Percentiles rank a stretch among this genome's conserved stretches.
phyloP scores from a whole-genome alignment of 2,329 filamentous ascomycete genomes.

The Cladophialophora psammophila region DNA sequence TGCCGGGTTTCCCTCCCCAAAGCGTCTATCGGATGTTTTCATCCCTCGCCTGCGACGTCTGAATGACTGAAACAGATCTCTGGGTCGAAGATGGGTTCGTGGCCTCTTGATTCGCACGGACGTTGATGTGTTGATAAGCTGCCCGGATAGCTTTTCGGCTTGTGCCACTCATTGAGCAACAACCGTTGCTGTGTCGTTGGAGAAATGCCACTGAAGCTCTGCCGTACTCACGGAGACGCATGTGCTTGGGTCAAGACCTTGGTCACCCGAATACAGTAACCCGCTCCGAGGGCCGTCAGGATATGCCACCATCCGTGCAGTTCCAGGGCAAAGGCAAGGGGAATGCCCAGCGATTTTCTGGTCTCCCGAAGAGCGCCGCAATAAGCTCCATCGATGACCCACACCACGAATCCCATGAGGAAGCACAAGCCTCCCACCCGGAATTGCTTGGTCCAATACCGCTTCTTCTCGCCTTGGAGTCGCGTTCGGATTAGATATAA shows the following conservation, averaged over 20 bases:
- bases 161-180: neutral
- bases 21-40: conserved; percentile 2
- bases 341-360: conserved; percentile 40
- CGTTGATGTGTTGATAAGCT: conserved; percentile 5
- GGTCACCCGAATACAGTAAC: conserved; percentile 37
- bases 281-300: conserved; percentile 38
- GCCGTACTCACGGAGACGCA: neutral
- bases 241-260: conserved; percentile 29
- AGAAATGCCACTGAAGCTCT: neutral
- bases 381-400: conserved; percentile 42
- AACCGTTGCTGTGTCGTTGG: neutral
- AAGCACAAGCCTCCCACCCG: conserved; percentile 33
- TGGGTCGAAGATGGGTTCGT: conserved; percentile 2
- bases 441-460: conserved; percentile 32
- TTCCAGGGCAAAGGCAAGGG: conserved; percentile 43
- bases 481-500: conserved; percentile 31
- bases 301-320: conserved; percentile 46
- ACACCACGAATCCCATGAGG: conserved; percentile 37
- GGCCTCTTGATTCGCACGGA: neutral
- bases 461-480: conserved; percentile 24
- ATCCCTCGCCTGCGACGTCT: neutral
- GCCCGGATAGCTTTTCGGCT: neutral
- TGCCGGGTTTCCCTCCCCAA: neutral
- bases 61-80: neutral
- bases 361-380: conserved; percentile 37